Percentiles rank a stretch among this genome's conserved stretches.
phyloP scores from a whole-genome alignment of 495 filamentous ascomycete species.

The Xylaria grammica region DNA sequence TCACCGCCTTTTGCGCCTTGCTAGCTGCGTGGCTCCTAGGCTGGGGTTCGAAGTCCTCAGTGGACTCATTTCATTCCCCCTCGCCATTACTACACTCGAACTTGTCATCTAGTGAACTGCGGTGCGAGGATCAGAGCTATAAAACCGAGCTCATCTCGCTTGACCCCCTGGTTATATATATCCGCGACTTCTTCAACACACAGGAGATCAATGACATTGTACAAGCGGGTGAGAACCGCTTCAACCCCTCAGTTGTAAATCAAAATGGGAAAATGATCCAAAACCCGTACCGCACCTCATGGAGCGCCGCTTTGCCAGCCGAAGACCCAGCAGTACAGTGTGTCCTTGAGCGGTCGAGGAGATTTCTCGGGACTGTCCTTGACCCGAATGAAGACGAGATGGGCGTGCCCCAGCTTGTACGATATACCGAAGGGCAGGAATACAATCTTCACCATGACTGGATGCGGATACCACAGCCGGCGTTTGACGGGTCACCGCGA shows the following conservation, averaged over 20 bases:
- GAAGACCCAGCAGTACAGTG: conserved; percentile 49
- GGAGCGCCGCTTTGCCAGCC: conserved; percentile 48
- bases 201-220: conserved; percentile 44
- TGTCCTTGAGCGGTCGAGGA: conserved; percentile 44
- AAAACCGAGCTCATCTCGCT: conserved; percentile 51
- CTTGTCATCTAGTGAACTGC: conserved; percentile 1
- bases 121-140: conserved; percentile 31
- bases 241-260: conserved; percentile 46
- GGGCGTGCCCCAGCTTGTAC: conserved; percentile 54
- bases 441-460: conserved; percentile 57
- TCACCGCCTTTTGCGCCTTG: not conserved
- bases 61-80: not conserved
- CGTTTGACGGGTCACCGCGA: conserved; percentile 32
- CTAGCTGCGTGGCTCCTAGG: not conserved
- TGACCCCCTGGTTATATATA: conserved; percentile 52
- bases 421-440: conserved; percentile 47
- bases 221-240: conserved; percentile 40
- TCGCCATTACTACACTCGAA: not conserved
- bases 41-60: not conserved
- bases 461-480: conserved; percentile 42
- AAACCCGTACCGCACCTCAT: conserved; percentile 47
- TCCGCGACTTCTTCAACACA: conserved; percentile 45
- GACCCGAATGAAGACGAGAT: conserved; percentile 52
- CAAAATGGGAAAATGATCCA: conserved; percentile 42
- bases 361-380: conserved; percentile 51